Base-by-base conservation (phyloP, 768 basidiomycete genomes). In the Trametes punicea region DNA sequence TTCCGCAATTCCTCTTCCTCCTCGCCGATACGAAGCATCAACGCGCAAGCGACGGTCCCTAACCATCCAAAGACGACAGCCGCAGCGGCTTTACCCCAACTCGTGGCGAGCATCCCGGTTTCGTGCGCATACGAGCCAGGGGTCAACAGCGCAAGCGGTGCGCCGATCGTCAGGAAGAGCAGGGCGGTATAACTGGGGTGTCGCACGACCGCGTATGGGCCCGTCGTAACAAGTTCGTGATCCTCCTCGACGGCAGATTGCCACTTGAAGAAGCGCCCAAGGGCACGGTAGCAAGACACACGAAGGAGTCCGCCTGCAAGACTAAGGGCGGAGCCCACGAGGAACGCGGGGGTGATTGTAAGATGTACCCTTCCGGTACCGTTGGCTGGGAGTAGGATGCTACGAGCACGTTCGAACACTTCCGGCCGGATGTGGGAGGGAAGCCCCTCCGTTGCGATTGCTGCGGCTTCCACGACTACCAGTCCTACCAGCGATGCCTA, bases 201-300 rank as follows among this genome's bases (percentile, higher is more conserved):
- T 11, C 64, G 64, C 18, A 65, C 59, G 26, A 38, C 34, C 8
- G 44, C 44, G 62, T 65, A 65, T 13, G 60, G 60, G 10, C 62
- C 62, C 13, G 23, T 31, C 5, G 56, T 63, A 39, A 65, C 38
- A 25, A 65, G 47, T 31, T 46, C 38, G 55, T 65, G 64, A 42
- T 55, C 44, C 13, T 39, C 34, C 10, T 44, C 29, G 13, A 59
- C 41, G 41, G 59, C 48, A 31, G 61, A 55, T 27, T 61, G 51
- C 51, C 55, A 61, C 5, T 60, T 61, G 50, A 63, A 65, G 46
- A 59, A 46, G 13, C 16, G n/a, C n/a, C 62, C 64, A n/a, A 65
- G 56, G 23, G 62, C 41, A 40, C 56, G 56, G 45, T 57, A 46
- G n/a, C 49, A 51, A 16, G 49, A 42, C 8, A 31, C 20, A 26